Evolutionary conservation across 2,329 filamentous ascomycete species (phyloP), one percentile per base, ranked within the genome.

Genomic region (Rhynchosporium graminicola): DNA sequence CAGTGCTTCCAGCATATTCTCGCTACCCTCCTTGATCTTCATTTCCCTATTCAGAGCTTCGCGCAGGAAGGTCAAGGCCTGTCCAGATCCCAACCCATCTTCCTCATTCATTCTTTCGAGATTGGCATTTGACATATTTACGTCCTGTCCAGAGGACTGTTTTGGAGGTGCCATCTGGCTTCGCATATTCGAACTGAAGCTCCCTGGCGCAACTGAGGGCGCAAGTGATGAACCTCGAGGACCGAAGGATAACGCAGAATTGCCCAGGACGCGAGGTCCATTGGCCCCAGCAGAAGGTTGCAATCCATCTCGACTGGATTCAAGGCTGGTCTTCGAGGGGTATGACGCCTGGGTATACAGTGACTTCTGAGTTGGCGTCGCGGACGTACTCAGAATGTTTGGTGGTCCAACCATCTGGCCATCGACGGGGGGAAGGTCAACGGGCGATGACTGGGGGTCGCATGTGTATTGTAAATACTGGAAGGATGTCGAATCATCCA

Each of bases 1-100:
- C 68, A 99, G 79, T 12, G 95, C 95, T 79, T 99, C 95, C 45
- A 99, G 82, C 85, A 99, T 88, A 75, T 99, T 99, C 80, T 99
- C 95, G 62, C 94, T 97, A 26, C 95, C 95, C 71, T 94, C 90
- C 77, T 96, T 97, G 74, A 99, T 98, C 81, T 98, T 98, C 79
- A 93, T 88, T 78, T 99, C 96, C 72, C 96, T 94, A 69, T 92
- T 94, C 67, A 99, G 88, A 72, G 89, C 86, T 70, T 97, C 93
- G 72, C 89, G 88, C 66, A 97, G 83, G 57, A 85, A 81, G 28
- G 87, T 84, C 71, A 97, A 86, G 46, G 87, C 84, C 76, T 92
- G 87, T 74, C 96, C 92, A 13, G 87, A 82, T 9, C 82, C 82
- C 65, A 69, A 79, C 69, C 71, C 76, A 63, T 86, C 84, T 59